Evolutionary conservation across 345 rosid species (phyloP).

Genomic region (Citrus australasica): DNA sequence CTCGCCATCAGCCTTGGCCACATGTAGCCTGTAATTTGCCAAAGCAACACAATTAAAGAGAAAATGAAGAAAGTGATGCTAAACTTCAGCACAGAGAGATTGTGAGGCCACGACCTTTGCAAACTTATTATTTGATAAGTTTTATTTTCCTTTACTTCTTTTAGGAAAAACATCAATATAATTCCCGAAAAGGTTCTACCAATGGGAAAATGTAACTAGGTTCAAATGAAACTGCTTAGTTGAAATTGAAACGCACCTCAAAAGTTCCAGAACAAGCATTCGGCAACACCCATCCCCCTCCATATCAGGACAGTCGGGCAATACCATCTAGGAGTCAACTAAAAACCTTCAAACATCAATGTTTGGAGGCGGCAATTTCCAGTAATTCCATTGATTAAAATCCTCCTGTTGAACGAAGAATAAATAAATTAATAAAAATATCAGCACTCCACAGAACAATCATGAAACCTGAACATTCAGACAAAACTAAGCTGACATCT

Average conservation of each 20-base stretch:
- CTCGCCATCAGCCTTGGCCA: not conserved
- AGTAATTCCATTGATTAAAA: constrained; percentile 87
- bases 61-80: not conserved
- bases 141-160: not conserved
- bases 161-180: not conserved
- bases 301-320: not conserved
- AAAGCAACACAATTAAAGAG: not conserved
- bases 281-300: not conserved
- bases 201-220: not conserved
- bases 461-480: not conserved
- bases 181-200: not conserved
- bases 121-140: too few species aligned
- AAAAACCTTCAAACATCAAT: constrained; percentile 35
- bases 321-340: not conserved
- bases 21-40: constrained; percentile 10
- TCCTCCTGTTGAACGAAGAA: constrained; percentile 57
- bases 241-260: constrained; percentile 13
- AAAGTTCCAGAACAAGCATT: not conserved
- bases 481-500: not conserved
- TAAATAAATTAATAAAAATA: not conserved
- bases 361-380: constrained; percentile 74
- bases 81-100: not conserved
- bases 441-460: not conserved
- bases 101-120: not conserved
- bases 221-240: not conserved